Conservation (phyloP, 2,329 filamentous ascomycete genomes). For the Passalora sequoiae region DNA sequence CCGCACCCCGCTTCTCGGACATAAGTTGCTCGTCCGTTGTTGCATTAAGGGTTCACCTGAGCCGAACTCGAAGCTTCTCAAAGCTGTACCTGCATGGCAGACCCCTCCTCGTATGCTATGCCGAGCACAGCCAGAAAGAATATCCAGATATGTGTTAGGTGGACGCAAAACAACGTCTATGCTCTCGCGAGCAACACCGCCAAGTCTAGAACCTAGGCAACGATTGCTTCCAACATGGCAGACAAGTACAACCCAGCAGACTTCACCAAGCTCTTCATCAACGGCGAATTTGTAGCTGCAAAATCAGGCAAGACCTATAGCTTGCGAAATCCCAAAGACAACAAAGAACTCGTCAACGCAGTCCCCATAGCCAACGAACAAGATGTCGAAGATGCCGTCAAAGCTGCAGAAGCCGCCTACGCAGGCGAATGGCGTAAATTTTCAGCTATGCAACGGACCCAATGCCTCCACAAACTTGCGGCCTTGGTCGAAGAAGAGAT, state of each 20-base stretch:
- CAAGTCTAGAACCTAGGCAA: too few species aligned
- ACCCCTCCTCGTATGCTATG: too few species aligned
- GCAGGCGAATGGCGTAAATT: constrained; percentile 31
- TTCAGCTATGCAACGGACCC: constrained; percentile 31
- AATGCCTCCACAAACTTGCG: constrained; percentile 28
- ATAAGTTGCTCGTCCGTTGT: too few species aligned
- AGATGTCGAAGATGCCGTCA: constrained; percentile 29
- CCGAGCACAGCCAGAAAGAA: too few species aligned
- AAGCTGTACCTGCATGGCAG: too few species aligned
- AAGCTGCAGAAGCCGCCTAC: constrained; percentile 37
- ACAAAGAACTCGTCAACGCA: constrained; percentile 9
- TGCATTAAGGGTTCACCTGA: too few species aligned
- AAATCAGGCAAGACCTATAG: constrained; percentile 32
- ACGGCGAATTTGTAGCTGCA: constrained; percentile 7
- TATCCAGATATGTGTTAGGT: too few species aligned
- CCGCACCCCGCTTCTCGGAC: too few species aligned
- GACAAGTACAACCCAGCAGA: constrained; percentile 55
- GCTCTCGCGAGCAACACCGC: too few species aligned
- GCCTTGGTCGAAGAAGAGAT: constrained; percentile 31
- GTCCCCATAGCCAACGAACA: constrained; percentile 11
- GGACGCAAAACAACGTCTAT: too few species aligned
- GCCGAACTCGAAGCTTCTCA: too few species aligned
- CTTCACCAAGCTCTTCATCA: constrained; percentile 10
- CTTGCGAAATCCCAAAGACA: constrained; percentile 14
- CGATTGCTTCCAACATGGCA: not conserved